Evolutionary conservation across 352 stramenopile species (phyloP), one percentile per base, ranked within the genome.

Genomic region (Globisporangium nagaii): DNA sequence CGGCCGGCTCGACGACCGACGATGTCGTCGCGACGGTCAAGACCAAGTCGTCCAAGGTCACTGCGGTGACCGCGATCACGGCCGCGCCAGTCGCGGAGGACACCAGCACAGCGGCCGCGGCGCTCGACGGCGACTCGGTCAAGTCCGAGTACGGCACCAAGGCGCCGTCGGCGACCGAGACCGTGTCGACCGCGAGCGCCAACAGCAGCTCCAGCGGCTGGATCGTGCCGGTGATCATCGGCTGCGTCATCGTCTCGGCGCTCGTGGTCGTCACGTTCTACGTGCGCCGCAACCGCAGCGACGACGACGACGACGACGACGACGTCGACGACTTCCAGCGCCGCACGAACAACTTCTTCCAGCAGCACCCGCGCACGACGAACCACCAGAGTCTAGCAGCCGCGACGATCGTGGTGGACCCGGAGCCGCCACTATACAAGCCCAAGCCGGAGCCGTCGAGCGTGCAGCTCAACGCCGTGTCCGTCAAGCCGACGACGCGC

Each of bases 321-420:
- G 71, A 77, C 27, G 61, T 84, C 34, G 42, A 73, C 56, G 48
- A 63, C 41, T 63, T 63, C 44, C 73, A 76, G 30, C 75, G 73
- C n/a, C 73, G 66, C 50, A 86, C 71, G 43, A 75, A 88, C 51
- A 62, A 73, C 17, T 88, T 86, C 44, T 77, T 84, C 31, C 71
- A 85, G 51, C 68, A 73, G 25, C 15, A 7, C 35, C 77, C 77
- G 20, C 72, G 74, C 28, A 83, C 70, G 15, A 86, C 79, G 53
- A 74, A 72, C 4, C 68, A 81, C 68, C 75, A 81, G 22, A 27
- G 48, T 22, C 36, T 49, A 32, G 28, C 30, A 4, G 30, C 52
- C 2, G 20, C 20, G 40, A 24, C 40, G 37, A 31, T 48, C 17
- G 39, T 22, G 9, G 51, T n/a, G 3, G 55, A 62, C 36, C 27